Percentiles rank a stretch among this genome's conserved stretches.
Evolutionary conservation across 1,139 yeast genomes (phyloP).

Genomic region (Candida sp.): DNA sequence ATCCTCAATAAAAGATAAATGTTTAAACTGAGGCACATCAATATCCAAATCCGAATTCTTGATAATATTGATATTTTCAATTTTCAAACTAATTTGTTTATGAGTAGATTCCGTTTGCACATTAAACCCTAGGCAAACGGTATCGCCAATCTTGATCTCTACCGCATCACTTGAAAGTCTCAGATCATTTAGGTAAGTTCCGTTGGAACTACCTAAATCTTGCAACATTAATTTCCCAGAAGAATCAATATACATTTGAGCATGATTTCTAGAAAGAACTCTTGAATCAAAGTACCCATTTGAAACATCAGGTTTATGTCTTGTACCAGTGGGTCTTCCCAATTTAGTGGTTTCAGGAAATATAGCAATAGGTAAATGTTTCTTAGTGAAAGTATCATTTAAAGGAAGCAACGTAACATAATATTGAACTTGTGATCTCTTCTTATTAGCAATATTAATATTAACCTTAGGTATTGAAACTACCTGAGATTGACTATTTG

Average conservation of each 20-base stretch:
- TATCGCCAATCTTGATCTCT: slow-evolving; percentile 71
- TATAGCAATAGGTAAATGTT: slow-evolving; percentile 75
- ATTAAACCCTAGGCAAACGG: slow-evolving; percentile 86
- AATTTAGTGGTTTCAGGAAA: slow-evolving; percentile 81
- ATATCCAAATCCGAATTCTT: slow-evolving; percentile 27
- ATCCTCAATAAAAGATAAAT: slow-evolving; percentile 42
- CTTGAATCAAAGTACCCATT: slow-evolving; percentile 96
- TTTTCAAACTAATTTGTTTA: slow-evolving; percentile 77
- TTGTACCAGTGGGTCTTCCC: slow-evolving; percentile 83
- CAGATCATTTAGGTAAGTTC: slow-evolving; percentile 82
- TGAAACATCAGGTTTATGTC: slow-evolving; percentile 68
- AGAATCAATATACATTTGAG: slow-evolving; percentile 79
- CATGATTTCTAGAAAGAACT: slow-evolving; percentile 91
- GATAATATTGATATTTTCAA: slow-evolving; percentile 67
- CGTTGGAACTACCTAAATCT: slow-evolving; percentile 90
- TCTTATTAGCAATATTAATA: slow-evolving; percentile 8
- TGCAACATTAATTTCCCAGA: slow-evolving; percentile 70
- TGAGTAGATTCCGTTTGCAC: slow-evolving; percentile 82
- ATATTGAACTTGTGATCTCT: slow-evolving; percentile 35
- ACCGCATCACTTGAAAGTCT: slow-evolving; percentile 65
- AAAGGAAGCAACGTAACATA: slow-evolving; percentile 70
- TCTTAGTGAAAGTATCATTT: slow-evolving; percentile 79
- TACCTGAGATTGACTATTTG: slow-evolving; percentile 40
- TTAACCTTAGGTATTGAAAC: slow-evolving; percentile 10
- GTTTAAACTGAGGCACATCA: slow-evolving; percentile 32